Percentiles rank a stretch among this genome's conserved stretches.
These are phyloP conservation scores for Blastobotrys americana DNA, from an alignment of 805 yeast species.

Conservation along the genomic window DNA sequence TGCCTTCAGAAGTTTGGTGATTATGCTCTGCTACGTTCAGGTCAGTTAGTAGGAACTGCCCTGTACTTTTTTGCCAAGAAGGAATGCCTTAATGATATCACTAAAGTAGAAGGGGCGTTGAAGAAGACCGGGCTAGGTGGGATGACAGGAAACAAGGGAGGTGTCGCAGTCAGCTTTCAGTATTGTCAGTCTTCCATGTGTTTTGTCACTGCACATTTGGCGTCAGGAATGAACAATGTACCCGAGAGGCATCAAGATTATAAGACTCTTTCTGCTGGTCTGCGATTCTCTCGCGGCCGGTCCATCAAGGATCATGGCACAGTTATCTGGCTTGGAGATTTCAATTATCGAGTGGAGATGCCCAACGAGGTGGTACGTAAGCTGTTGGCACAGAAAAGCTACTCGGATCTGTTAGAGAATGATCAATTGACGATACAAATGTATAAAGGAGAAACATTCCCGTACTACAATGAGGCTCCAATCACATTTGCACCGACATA, in stretches of 20 bases:
- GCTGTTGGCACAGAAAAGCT: constrained; percentile 41
- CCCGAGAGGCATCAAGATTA: constrained; percentile 85
- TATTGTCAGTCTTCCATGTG: constrained; percentile 76
- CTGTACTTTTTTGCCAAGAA: constrained; percentile 63
- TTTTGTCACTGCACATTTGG: constrained; percentile 83
- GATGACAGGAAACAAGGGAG: constrained; percentile 95
- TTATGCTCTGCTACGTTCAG: constrained; percentile 67
- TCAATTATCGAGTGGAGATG: constrained; percentile 71
- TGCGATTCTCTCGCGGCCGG: constrained; percentile 70
- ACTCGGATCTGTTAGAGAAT: constrained; percentile 46
- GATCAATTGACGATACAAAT: constrained; percentile 81
- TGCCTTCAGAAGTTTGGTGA: constrained; percentile 54
- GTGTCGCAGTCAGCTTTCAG: constrained; percentile 83
- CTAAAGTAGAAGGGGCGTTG: constrained; percentile 87
- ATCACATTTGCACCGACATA: constrained; percentile 83
- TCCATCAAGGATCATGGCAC: constrained; percentile 77
- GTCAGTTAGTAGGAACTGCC: constrained; percentile 87
- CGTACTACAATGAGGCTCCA: constrained; percentile 67
- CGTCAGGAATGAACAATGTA: constrained; percentile 80
- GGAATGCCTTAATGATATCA: constrained; percentile 50
- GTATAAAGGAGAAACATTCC: constrained; percentile 63
- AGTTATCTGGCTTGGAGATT: constrained; percentile 91
- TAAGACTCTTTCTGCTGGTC: constrained; percentile 63
- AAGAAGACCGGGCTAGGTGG: constrained; percentile 96
- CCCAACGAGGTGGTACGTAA: constrained; percentile 68